Conservation (phyloP, 2,329 filamentous ascomycete species). For the Rugonectria rugulosa region DNA sequence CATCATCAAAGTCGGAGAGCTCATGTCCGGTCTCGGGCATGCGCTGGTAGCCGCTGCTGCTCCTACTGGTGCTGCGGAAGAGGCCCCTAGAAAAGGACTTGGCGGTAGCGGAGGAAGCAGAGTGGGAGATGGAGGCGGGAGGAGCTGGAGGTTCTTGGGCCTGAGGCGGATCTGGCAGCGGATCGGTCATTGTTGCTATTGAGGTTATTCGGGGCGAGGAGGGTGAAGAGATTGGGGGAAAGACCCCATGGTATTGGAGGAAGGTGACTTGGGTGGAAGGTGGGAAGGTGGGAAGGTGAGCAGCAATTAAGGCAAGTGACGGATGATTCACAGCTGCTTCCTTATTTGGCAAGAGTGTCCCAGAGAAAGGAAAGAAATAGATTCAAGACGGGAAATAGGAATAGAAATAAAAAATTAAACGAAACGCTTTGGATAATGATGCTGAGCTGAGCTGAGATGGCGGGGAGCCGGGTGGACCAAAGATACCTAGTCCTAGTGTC, state of each 20-base stretch:
- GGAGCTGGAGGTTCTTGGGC: not conserved
- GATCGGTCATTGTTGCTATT: slow-evolving; percentile 25
- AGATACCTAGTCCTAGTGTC: too few relatives aligned
- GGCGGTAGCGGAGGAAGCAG: slow-evolving; percentile 17
- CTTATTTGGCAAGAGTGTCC: not conserved
- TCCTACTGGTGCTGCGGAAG: slow-evolving; percentile 28
- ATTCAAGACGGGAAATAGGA: not conserved
- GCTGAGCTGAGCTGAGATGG: not conserved
- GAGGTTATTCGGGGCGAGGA: not conserved
- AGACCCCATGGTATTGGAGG: slow-evolving; percentile 21
- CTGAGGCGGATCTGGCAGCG: not conserved
- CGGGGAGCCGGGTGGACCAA: not conserved
- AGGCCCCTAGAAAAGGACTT: slow-evolving; percentile 24
- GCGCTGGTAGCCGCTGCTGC: slow-evolving; percentile 31
- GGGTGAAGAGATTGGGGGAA: slow-evolving; percentile 9
- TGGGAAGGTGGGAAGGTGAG: not conserved
- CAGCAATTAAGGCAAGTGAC: not conserved
- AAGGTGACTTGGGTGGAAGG: not conserved
- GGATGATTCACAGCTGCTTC: not conserved
- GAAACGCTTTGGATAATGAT: not conserved
- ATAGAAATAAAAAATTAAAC: not conserved
- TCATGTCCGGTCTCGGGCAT: slow-evolving; percentile 32
- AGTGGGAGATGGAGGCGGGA: slow-evolving; percentile 16
- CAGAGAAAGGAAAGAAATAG: not conserved
- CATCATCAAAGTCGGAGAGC: slow-evolving; percentile 24